Evolutionary conservation across 2,329 filamentous ascomycete genomes (phyloP).

Genomic region (Phyllosticta citrichinensis): DNA sequence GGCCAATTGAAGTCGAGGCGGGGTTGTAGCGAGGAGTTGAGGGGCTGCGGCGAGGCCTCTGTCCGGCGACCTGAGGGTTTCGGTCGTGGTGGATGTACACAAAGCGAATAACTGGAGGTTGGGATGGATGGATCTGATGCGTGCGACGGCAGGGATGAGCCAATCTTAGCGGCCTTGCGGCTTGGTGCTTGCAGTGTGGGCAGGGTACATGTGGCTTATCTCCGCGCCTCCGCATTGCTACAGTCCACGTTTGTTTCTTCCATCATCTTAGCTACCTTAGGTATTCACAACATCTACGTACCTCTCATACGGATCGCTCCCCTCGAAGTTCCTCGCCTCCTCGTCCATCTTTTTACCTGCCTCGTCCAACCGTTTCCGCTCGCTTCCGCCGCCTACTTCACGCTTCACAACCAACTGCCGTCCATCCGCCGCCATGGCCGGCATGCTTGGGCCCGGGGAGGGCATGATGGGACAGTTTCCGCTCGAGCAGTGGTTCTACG

Average conservation of each 20-base stretch:
- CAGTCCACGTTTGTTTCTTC: not conserved
- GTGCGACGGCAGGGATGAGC: not conserved
- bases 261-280: not conserved
- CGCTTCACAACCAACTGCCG: not conserved
- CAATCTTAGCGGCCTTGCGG: not conserved
- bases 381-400: not conserved
- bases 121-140: not conserved
- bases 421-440: slow-evolving; percentile 31
- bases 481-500: slow-evolving; percentile 96
- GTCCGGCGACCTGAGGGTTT: not conserved
- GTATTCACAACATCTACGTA: not conserved
- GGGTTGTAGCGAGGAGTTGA: not conserved
- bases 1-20: not conserved
- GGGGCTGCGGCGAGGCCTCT: not conserved
- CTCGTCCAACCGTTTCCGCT: not conserved
- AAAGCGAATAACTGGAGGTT: not conserved
- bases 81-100: not conserved
- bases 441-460: slow-evolving; percentile 30
- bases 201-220: not conserved
- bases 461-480: slow-evolving; percentile 53
- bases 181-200: slow-evolving; percentile 10
- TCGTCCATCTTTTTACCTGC: not conserved
- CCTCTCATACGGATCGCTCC: not conserved
- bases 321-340: not conserved
- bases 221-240: not conserved